Evolutionary conservation across 495 filamentous ascomycete genomes (phyloP).

Genomic region (Opeltia flavorubescens): DNA sequence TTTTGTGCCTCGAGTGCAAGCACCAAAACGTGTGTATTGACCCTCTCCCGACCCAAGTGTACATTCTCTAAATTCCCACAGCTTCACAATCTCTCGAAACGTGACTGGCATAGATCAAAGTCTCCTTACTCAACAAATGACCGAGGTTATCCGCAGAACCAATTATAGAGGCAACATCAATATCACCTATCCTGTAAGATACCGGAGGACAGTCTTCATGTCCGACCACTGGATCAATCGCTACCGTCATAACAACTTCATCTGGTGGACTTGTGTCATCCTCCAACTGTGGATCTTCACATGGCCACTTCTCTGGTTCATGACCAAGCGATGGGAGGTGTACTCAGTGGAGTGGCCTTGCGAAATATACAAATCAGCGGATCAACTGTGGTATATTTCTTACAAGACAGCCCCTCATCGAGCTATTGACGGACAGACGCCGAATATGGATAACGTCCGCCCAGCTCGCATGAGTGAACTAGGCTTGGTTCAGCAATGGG

Average conservation of each 20-base stretch:
- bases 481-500: neutral
- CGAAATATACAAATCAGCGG: neutral
- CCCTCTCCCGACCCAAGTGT: neutral
- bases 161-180: constrained; percentile 28
- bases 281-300: constrained; percentile 33
- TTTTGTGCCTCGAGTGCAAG: neutral
- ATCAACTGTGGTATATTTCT: neutral
- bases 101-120: neutral
- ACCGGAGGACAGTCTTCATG: constrained; percentile 25
- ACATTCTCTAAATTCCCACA: too few species aligned
- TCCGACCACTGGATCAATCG: constrained; percentile 35
- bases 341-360: constrained; percentile 8
- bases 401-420: neutral
- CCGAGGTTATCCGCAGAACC: constrained; percentile 18
- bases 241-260: constrained; percentile 22
- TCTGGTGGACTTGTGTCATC: constrained; percentile 26
- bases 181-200: constrained; percentile 14
- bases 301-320: constrained; percentile 29
- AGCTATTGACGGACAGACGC: neutral
- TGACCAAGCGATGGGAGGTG: constrained; percentile 29
- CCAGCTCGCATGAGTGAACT: neutral
- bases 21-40: neutral
- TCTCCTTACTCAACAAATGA: neutral
- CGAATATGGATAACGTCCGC: neutral
- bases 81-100: neutral